These are phyloP conservation scores for Ascocoryne sarcoides DNA, from an alignment of 2,329 filamentous ascomycete genomes.

Conservation along the genomic window DNA sequence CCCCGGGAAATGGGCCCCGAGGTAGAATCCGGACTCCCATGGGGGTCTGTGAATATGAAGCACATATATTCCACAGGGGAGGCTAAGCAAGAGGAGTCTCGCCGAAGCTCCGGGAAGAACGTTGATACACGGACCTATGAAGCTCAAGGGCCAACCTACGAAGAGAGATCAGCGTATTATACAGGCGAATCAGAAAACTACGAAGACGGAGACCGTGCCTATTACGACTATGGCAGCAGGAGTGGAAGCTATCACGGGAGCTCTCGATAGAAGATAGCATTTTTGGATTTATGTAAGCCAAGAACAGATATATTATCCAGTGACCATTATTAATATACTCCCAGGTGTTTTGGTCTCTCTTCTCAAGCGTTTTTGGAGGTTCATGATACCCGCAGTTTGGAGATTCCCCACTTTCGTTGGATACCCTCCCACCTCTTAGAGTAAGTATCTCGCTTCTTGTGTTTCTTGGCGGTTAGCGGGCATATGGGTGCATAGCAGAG, in stretches of 20 bases:
- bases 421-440: neutral
- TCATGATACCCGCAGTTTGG: neutral
- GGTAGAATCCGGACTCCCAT: constrained; percentile 57
- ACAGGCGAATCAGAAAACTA: constrained; percentile 19
- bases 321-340: too few species aligned
- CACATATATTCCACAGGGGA: constrained; percentile 38
- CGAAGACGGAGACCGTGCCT: constrained; percentile 19
- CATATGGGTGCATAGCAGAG: too few species aligned
- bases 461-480: too few species aligned
- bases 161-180: constrained; percentile 22
- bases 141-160: constrained; percentile 13
- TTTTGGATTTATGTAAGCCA: too few species aligned
- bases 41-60: constrained; percentile 59
- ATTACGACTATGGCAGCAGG: constrained; percentile 26
- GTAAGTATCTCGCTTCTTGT: neutral
- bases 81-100: constrained; percentile 35
- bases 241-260: constrained; percentile 18
- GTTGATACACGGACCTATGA: constrained; percentile 20
- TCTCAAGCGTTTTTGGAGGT: neutral
- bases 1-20: constrained; percentile 45
- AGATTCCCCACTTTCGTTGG: neutral
- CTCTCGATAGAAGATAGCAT: neutral
- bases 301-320: too few species aligned
- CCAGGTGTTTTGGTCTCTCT: neutral
- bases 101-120: constrained; percentile 28